phyloP scores from a whole-genome alignment of 495 filamentous ascomycete species.

The Sordaria brevicollis region DNA sequence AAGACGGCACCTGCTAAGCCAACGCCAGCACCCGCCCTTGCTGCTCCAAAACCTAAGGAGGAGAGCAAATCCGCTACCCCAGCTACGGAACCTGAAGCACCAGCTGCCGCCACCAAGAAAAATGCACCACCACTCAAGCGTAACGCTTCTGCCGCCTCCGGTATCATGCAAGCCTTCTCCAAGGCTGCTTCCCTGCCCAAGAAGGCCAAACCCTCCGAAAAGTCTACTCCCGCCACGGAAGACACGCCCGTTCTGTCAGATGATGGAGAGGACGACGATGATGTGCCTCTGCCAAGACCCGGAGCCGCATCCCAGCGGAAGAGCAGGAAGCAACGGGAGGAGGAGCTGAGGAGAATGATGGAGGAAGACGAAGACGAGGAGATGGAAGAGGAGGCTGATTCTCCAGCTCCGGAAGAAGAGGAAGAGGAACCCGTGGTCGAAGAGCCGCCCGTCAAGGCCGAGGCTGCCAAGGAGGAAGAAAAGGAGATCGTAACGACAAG shows the following conservation, averaged over 20 bases:
- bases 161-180: slow-evolving; percentile 76
- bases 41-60: slow-evolving; percentile 21
- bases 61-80: slow-evolving; percentile 20
- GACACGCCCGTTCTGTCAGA: slow-evolving; percentile 56
- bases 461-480: slow-evolving; percentile 35
- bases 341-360: slow-evolving; percentile 74
- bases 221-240: slow-evolving; percentile 35
- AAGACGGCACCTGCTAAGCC: slow-evolving; percentile 10
- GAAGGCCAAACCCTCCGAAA: slow-evolving; percentile 36
- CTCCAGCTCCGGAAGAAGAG: slow-evolving; percentile 9
- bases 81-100: slow-evolving; percentile 13
- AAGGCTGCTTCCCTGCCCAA: slow-evolving; percentile 62
- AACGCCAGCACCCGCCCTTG: slow-evolving; percentile 12
- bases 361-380: slow-evolving; percentile 60
- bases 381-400: slow-evolving; percentile 13
- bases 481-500: slow-evolving; percentile 45
- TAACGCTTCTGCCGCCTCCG: slow-evolving; percentile 35
- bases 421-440: slow-evolving; percentile 19
- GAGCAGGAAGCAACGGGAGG: slow-evolving; percentile 59
- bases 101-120: slow-evolving; percentile 28
- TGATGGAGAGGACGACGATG: slow-evolving; percentile 57
- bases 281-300: slow-evolving; percentile 27
- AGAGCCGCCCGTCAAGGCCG: slow-evolving; percentile 19
- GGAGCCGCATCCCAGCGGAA: slow-evolving; percentile 34
- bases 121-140: slow-evolving; percentile 41